Conservation (phyloP, 805 yeast species). For the Kazachstania kunashirensis region DNA sequence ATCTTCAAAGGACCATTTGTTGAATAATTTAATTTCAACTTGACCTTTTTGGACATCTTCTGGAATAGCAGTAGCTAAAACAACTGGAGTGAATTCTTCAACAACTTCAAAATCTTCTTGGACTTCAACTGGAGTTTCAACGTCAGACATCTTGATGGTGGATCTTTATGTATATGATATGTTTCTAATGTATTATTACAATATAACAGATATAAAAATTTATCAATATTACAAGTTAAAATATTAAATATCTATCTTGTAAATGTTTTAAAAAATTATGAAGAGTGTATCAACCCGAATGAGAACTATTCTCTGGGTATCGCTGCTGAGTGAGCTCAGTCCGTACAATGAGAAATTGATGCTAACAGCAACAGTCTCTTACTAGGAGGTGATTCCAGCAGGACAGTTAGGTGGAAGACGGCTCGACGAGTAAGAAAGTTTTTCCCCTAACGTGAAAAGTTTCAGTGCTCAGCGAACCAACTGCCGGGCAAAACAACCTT, state of each 20-base stretch:
- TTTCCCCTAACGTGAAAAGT: too few relatives aligned
- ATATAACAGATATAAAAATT: too few relatives aligned
- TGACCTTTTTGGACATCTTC: conserved; percentile 93
- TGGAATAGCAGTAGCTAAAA: conserved; percentile 93
- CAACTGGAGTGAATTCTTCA: conserved; percentile 62
- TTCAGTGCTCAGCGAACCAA: too few relatives aligned
- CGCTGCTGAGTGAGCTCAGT: too few relatives aligned
- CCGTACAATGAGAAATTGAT: too few relatives aligned
- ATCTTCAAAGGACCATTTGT: conserved; percentile 99
- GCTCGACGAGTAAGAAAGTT: too few relatives aligned
- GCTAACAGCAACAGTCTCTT: too few relatives aligned
- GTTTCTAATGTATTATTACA: conserved; percentile 1
- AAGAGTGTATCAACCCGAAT: too few relatives aligned
- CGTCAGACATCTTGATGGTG: conserved; percentile 66
- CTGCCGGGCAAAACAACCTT: too few relatives aligned
- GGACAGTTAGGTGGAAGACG: too few relatives aligned
- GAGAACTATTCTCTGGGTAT: too few relatives aligned
- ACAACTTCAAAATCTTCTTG: conserved; percentile 62
- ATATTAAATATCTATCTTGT: not conserved
- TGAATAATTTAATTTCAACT: conserved; percentile 93
- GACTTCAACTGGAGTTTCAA: conserved; percentile 50
- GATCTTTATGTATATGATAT: conserved; percentile 7
- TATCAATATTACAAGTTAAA: not conserved
- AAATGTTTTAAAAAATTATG: conserved; percentile 3
- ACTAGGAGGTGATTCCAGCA: too few relatives aligned